These are phyloP conservation scores for Aspergillus japonicus DNA, from an alignment of 2,329 filamentous ascomycete genomes.

Conservation along the genomic window DNA sequence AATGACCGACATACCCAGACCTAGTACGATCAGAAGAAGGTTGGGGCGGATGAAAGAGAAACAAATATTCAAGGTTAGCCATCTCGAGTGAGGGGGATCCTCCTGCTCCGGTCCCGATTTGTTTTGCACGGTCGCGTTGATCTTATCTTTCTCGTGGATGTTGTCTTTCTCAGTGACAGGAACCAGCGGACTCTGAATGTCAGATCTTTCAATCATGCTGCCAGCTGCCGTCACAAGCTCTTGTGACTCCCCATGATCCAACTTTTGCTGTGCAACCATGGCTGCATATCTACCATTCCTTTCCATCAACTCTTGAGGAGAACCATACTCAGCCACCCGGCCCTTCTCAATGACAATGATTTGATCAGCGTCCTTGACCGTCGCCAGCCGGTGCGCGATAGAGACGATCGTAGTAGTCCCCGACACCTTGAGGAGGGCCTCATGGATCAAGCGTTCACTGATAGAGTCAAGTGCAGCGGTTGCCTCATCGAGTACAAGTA, in stretches of 20 bases:
- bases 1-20: constrained; percentile 52
- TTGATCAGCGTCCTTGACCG: constrained; percentile 45
- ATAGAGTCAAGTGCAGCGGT: constrained; percentile 86
- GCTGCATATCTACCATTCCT: constrained; percentile 40
- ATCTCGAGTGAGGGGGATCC: constrained; percentile 25
- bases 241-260: constrained; percentile 33
- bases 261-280: constrained; percentile 53
- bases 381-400: constrained; percentile 48
- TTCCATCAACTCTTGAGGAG: constrained; percentile 40
- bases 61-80: constrained; percentile 33
- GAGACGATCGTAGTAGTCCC: constrained; percentile 47
- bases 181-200: too few relatives aligned
- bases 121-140: too few relatives aligned
- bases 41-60: constrained; percentile 38
- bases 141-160: too few relatives aligned
- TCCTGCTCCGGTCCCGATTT: constrained; percentile 30
- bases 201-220: too few relatives aligned
- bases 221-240: too few relatives aligned
- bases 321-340: constrained; percentile 46
- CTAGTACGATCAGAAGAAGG: constrained; percentile 46
- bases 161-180: too few relatives aligned
- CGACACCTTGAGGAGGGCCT: constrained; percentile 72
- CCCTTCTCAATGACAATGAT: constrained; percentile 49
- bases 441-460: constrained; percentile 82
- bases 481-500: constrained; percentile 85